Evolutionary conservation across 805 yeast species (phyloP).

Genomic region (Cyberlindnera sargentensis): DNA sequence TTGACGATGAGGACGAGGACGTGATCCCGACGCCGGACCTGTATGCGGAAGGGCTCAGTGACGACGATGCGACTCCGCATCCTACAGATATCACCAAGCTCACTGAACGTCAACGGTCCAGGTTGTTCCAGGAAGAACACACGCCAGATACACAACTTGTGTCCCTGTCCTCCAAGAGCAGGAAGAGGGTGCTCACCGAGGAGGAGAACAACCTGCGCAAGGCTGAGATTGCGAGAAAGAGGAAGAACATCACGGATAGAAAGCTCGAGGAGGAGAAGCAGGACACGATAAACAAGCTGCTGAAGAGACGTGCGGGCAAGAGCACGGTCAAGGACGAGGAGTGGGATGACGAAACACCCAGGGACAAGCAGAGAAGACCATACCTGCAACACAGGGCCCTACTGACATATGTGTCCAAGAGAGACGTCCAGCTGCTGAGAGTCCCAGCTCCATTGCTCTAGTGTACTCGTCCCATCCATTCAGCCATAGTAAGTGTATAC

Average conservation of each 20-base stretch:
- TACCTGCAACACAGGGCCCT: slow-evolving; percentile 17
- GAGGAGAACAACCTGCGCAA: slow-evolving; percentile 78
- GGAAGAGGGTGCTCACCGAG: slow-evolving; percentile 60
- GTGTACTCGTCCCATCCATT: too few species aligned
- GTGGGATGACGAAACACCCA: slow-evolving; percentile 14
- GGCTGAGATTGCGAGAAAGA: slow-evolving; percentile 81
- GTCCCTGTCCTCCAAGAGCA: slow-evolving; percentile 19
- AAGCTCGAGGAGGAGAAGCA: slow-evolving; percentile 86
- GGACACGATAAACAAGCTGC: slow-evolving; percentile 80
- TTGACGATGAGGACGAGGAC: slow-evolving; percentile 7
- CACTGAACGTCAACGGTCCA: slow-evolving; percentile 25
- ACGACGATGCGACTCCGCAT: not conserved
- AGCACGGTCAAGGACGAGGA: slow-evolving; percentile 16
- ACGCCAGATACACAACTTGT: not conserved
- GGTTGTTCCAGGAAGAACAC: slow-evolving; percentile 3
- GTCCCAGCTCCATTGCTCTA: slow-evolving; percentile 16
- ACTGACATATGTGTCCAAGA: slow-evolving; percentile 17
- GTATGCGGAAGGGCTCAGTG: not conserved
- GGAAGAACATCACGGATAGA: slow-evolving; percentile 78
- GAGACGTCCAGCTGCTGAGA: slow-evolving; percentile 8
- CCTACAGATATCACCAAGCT: slow-evolving; percentile 20
- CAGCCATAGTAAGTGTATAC: too few species aligned
- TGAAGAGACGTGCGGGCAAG: slow-evolving; percentile 78
- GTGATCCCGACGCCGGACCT: not conserved
- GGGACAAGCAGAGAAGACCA: slow-evolving; percentile 21